Evolutionary conservation across 345 rosid species (phyloP).

Genomic region (Lepidium africanum): DNA sequence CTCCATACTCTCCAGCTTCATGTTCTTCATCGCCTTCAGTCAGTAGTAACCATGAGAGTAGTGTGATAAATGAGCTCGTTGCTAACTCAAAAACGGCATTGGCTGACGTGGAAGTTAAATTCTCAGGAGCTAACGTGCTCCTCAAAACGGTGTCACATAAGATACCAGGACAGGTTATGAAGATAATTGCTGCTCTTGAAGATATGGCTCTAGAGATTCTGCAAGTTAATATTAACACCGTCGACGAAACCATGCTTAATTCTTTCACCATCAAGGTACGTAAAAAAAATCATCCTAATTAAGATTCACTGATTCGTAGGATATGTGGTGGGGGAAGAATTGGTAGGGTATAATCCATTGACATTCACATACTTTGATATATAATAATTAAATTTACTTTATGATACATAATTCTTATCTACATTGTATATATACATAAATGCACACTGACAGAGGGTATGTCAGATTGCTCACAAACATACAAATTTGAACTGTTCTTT

Average conservation of each 20-base stretch:
- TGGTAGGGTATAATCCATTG: conserved; percentile 22
- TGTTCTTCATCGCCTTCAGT: conserved; percentile 55
- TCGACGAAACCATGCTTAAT: conserved; percentile 69
- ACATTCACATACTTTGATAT: conserved; percentile 4
- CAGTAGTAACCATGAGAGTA: conserved; percentile 28
- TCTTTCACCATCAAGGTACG: conserved; percentile 97
- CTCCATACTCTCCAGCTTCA: conserved; percentile 31
- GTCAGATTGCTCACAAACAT: conserved; percentile 19
- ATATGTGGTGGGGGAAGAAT: background rate
- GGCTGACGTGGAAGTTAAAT: conserved; percentile 93
- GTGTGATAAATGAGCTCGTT: conserved; percentile 53
- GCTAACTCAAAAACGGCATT: conserved; percentile 76
- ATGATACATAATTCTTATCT: conserved; percentile 1
- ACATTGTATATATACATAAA: conserved; percentile 16
- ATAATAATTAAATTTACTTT: background rate
- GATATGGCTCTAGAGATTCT: conserved; percentile 81
- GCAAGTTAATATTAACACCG: conserved; percentile 47
- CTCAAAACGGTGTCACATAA: conserved; percentile 75
- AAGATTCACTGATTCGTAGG: background rate
- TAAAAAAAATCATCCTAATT: conserved; percentile 7
- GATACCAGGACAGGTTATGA: conserved; percentile 79
- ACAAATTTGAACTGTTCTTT: conserved; percentile 13
- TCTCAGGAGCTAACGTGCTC: conserved; percentile 71
- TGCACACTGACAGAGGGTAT: conserved; percentile 13
- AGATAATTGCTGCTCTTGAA: conserved; percentile 69